These are phyloP conservation scores for Furcasterigmium sp. DNA, from an alignment of 2,329 filamentous ascomycete genomes.

Conservation along the genomic window DNA sequence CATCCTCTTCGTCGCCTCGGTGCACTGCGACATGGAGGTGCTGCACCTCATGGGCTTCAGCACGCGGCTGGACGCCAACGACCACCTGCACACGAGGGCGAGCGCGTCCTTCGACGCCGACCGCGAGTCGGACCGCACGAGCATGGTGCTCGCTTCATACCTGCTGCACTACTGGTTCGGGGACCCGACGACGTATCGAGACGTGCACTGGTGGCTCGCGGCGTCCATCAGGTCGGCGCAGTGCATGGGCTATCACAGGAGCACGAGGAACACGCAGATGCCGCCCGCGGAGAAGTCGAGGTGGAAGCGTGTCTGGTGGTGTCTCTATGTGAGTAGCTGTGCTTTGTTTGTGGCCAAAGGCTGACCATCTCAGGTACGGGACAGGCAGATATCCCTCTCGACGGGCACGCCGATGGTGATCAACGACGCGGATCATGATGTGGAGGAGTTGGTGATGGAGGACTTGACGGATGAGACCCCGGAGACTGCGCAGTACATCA, in stretches of 20 bases:
- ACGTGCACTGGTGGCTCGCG: constrained; percentile 1
- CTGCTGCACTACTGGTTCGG: constrained; percentile 3
- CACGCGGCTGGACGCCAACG: neutral
- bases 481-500: constrained; percentile 7
- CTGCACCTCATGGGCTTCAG: neutral
- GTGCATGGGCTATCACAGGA: constrained; percentile 3
- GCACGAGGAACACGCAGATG: neutral
- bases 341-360: neutral
- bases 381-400: constrained; percentile 7
- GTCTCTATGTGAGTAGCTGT: neutral
- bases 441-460: constrained; percentile 6
- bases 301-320: constrained; percentile 3
- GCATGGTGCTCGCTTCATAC: neutral
- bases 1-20: constrained; percentile 1
- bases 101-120: neutral
- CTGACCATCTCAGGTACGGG: constrained; percentile 2
- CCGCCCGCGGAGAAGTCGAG: neutral
- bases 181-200: neutral
- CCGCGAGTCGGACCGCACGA: neutral
- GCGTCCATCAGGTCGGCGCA: constrained; percentile 1
- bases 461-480: constrained; percentile 5
- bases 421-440: constrained; percentile 8
- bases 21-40: neutral
- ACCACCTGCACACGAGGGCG: neutral
- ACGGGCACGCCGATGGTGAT: constrained; percentile 7